Evolutionary conservation across 2,329 filamentous ascomycete genomes (phyloP).

Genomic region (Fonsecaea multimorphosa): DNA sequence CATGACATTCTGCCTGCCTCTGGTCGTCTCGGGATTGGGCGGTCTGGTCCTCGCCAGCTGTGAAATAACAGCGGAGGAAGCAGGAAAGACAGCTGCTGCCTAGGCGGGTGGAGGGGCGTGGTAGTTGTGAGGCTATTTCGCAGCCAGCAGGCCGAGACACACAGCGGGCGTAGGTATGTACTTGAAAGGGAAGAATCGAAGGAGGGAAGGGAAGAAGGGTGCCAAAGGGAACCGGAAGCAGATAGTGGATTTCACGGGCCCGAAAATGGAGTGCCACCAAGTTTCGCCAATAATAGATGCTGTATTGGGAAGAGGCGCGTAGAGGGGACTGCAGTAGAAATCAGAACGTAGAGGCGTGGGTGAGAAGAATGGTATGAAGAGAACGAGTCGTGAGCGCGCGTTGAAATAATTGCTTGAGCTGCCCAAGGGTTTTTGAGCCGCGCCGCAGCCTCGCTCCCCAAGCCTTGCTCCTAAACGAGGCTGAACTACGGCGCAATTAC

Average conservation of each 20-base stretch:
- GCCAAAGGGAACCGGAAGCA: no score
- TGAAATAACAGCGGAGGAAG: neutral
- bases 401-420: neutral
- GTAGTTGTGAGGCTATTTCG: neutral
- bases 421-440: neutral
- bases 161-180: neutral
- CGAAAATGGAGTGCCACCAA: no score
- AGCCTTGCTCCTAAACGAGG: neutral
- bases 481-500: neutral
- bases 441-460: neutral
- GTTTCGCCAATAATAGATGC: no score
- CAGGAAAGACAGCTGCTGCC: no score
- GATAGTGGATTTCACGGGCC: no score
- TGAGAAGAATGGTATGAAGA: neutral
- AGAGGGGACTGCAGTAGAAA: neutral
- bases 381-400: no score
- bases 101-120: neutral
- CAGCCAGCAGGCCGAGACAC: neutral
- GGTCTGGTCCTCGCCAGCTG: neutral
- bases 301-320: no score
- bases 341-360: neutral
- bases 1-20: neutral
- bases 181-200: no score
- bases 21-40: neutral
- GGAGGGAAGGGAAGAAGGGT: no score